A percentile compares a stretch with the other conserved stretches of the same genome.
Evolutionary conservation across 2,329 filamentous ascomycete species (phyloP).

Genomic region (Calonectria crousiana): DNA sequence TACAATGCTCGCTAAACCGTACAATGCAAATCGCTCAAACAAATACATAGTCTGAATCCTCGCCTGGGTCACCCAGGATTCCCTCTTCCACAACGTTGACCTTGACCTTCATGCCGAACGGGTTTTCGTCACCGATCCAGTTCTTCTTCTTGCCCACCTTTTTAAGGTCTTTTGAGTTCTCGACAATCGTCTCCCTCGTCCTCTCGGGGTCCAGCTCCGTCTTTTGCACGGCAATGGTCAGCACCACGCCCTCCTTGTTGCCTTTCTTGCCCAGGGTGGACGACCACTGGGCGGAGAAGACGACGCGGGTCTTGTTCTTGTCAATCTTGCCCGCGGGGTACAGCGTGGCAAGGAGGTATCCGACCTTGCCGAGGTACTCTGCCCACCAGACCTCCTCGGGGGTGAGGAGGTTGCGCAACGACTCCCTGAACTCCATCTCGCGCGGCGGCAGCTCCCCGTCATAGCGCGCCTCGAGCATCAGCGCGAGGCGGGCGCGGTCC

Average conservation of each 20-base stretch:
- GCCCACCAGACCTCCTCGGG: slow-evolving; percentile 73
- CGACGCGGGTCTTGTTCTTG: slow-evolving; percentile 53
- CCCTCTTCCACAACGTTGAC: slow-evolving; percentile 50
- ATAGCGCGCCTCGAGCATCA: slow-evolving; percentile 74
- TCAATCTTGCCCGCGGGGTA: slow-evolving; percentile 70
- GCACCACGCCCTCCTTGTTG: slow-evolving; percentile 54
- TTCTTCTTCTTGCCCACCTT: slow-evolving; percentile 73
- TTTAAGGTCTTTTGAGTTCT: slow-evolving; percentile 57
- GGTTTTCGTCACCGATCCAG: slow-evolving; percentile 54
- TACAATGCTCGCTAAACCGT: background rate
- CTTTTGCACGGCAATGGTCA: slow-evolving; percentile 58
- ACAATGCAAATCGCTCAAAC: background rate
- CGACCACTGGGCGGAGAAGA: slow-evolving; percentile 56
- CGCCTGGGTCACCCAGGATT: slow-evolving; percentile 32
- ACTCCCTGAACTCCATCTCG: slow-evolving; percentile 66
- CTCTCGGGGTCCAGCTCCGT: slow-evolving; percentile 52
- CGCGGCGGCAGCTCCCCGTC: slow-evolving; percentile 70
- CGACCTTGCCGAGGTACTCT: slow-evolving; percentile 72
- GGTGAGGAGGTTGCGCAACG: slow-evolving; percentile 66
- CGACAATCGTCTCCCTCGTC: slow-evolving; percentile 55
- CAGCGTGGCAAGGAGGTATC: slow-evolving; percentile 66
- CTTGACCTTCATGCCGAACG: slow-evolving; percentile 54
- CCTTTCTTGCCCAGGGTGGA: slow-evolving; percentile 54
- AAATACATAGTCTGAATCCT: background rate
- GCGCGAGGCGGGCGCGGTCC: slow-evolving; percentile 70